These are phyloP conservation scores for Oryza meridionalis DNA, from an alignment of 176 grass and related monocot genomes.

Conservation along the genomic window DNA sequence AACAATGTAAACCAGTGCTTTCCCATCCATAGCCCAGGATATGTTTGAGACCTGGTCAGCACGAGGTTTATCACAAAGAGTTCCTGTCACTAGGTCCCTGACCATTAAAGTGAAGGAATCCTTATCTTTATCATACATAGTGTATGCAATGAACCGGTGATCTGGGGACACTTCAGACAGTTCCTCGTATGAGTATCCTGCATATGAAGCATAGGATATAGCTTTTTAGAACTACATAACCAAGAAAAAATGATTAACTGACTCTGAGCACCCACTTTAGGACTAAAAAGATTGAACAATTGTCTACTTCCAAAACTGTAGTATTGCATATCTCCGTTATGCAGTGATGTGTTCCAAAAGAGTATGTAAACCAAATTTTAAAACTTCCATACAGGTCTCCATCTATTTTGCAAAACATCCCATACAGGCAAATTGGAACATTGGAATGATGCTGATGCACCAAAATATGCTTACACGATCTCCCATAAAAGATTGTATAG, in stretches of 20 bases:
- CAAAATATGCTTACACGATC: neutral
- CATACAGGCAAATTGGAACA: neutral
- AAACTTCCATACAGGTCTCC: neutral
- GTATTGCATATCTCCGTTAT: neutral
- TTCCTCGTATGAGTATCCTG: conserved; percentile 94
- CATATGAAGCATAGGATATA: conserved; percentile 35
- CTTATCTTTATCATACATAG: conserved; percentile 96
- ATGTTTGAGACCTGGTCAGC: conserved; percentile 74
- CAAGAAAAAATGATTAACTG: neutral
- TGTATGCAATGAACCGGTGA: conserved; percentile 87
- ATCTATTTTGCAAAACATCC: neutral
- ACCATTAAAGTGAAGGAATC: conserved; percentile 87
- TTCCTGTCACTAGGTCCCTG: conserved; percentile 75
- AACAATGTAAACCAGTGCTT: conserved; percentile 78
- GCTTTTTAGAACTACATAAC: conserved; percentile 15
- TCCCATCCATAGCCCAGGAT: conserved; percentile 92
- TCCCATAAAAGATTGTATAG: neutral
- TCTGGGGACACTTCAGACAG: conserved; percentile 93
- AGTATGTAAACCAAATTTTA: neutral
- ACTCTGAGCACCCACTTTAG: neutral
- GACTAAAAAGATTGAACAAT: conserved; percentile 4
- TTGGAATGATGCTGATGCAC: neutral
- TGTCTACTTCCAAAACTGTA: neutral
- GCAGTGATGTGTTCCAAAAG: neutral
- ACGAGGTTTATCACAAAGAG: conserved; percentile 69